These are phyloP conservation scores for Saccharomyces hybrid DNA, from an alignment of 1,139 yeast genomes.

Conservation along the genomic window DNA sequence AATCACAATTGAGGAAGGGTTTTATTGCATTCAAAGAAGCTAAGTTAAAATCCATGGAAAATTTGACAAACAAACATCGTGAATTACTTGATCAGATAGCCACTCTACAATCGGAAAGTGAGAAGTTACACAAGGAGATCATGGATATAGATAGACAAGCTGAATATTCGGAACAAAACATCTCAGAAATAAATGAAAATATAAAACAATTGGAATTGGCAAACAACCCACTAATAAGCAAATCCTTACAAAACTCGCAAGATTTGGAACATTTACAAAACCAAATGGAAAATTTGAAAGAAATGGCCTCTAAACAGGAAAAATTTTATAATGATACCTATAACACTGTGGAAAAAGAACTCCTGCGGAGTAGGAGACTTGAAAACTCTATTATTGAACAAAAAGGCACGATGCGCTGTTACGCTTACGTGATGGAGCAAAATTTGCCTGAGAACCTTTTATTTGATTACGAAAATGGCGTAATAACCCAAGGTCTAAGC, in stretches of 20 bases:
- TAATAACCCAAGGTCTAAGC: conserved; percentile 1
- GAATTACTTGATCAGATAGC: conserved; percentile 8
- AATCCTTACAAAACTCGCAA: not conserved
- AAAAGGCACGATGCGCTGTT: conserved; percentile 33
- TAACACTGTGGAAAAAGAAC: conserved; percentile 29
- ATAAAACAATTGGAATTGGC: conserved; percentile 10
- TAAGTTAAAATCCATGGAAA: conserved; percentile 7
- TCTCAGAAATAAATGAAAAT: conserved; percentile 9
- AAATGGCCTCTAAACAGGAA: conserved; percentile 17
- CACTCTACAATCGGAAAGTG: conserved; percentile 3
- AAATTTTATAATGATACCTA: conserved; percentile 19
- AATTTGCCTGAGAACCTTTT: conserved; percentile 2
- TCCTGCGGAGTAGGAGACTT: conserved; percentile 36
- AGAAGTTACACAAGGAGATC: conserved; percentile 8
- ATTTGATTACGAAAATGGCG: conserved; percentile 15
- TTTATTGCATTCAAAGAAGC: conserved; percentile 8
- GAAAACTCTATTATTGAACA: conserved; percentile 49
- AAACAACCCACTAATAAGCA: conserved; percentile 5
- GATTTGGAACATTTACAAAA: conserved; percentile 6
- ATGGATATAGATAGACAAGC: conserved; percentile 9
- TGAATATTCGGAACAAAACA: conserved; percentile 4
- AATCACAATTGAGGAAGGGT: conserved; percentile 4
- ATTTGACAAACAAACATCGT: conserved; percentile 10
- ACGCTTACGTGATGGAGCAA: conserved; percentile 19
- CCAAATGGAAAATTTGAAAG: conserved; percentile 12